Evolutionary conservation across 768 basidiomycete species (phyloP).

Genomic region (Auricularia cornea): DNA sequence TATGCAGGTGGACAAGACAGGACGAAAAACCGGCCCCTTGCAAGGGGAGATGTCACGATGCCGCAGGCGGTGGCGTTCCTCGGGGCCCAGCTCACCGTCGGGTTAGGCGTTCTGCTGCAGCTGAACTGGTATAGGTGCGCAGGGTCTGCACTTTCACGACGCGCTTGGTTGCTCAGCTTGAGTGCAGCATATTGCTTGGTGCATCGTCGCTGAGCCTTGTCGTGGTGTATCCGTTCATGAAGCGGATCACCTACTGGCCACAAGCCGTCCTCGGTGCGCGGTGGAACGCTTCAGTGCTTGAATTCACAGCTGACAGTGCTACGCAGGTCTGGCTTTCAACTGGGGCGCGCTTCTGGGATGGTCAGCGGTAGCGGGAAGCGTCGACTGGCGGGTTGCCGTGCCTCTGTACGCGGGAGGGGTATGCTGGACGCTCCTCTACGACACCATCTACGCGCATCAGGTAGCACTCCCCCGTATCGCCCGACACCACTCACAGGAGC

Average conservation of each 20-base stretch:
- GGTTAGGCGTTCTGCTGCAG: constrained; percentile 79
- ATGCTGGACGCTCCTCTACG: constrained; percentile 93
- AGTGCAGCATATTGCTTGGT: constrained; percentile 73
- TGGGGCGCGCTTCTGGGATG: constrained; percentile 96
- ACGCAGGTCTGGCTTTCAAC: constrained; percentile 83
- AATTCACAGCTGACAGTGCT: not conserved
- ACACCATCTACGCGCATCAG: constrained; percentile 97
- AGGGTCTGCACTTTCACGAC: not conserved
- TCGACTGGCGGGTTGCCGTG: constrained; percentile 73
- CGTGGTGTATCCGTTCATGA: constrained; percentile 91
- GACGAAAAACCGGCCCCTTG: constrained; percentile 82
- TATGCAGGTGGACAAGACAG: constrained; percentile 50
- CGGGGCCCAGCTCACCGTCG: constrained; percentile 69
- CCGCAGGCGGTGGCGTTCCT: constrained; percentile 76
- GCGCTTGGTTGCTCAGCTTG: not conserved
- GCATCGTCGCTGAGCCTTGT: constrained; percentile 87
- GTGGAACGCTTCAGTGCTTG: not conserved
- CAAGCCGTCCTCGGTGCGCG: constrained; percentile 83
- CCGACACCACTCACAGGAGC: not conserved
- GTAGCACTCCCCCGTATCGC: constrained; percentile 29
- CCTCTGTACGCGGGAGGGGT: constrained; percentile 87
- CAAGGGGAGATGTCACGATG: constrained; percentile 68
- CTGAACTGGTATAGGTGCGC: constrained; percentile 92
- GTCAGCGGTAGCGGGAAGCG: constrained; percentile 80
- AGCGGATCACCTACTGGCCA: constrained; percentile 93